Conservation (phyloP, 139 green algal genomes). For the Helicosporidium sp. region DNA sequence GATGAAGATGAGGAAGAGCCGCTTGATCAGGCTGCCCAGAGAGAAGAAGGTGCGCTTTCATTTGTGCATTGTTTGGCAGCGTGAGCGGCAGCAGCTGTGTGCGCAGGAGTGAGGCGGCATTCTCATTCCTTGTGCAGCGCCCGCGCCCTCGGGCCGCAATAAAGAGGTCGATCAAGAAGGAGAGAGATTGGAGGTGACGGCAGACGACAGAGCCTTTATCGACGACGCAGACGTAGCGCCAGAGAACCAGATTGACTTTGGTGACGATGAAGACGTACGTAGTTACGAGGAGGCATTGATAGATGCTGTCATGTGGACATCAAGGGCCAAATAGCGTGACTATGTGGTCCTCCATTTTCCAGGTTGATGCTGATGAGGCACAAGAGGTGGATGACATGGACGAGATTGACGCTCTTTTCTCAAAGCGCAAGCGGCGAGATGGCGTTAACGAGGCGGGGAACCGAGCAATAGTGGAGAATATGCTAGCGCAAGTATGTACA, state of each 20-base stretch:
- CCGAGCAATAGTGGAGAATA: conserved; percentile 16
- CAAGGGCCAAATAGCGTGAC: too few relatives aligned
- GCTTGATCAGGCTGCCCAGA: not conserved
- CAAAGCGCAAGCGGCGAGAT: conserved; percentile 1
- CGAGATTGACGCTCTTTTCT: conserved; percentile 1
- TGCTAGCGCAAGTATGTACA: too few relatives aligned
- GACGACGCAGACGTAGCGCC: conserved; percentile 9
- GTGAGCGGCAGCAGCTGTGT: too few relatives aligned
- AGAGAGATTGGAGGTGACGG: too few relatives aligned
- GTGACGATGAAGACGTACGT: conserved; percentile 12
- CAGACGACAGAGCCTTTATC: conserved; percentile 19
- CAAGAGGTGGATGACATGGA: conserved; percentile 11
- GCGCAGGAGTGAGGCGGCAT: too few relatives aligned
- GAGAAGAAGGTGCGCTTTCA: conserved; percentile 1
- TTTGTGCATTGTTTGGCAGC: too few relatives aligned
- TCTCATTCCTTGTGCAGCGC: too few relatives aligned
- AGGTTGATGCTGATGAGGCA: not conserved
- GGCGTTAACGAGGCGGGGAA: conserved; percentile 4
- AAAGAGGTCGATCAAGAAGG: conserved; percentile 17
- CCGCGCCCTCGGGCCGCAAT: too few relatives aligned
- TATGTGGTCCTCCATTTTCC: not conserved
- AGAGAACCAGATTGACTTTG: conserved; percentile 12
- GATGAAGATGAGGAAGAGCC: conserved; percentile 18
- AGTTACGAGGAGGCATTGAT: too few relatives aligned
- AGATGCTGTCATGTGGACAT: too few relatives aligned